Conservation (phyloP, 208 protist genomes). For the Trypanosomatidae sp. region DNA sequence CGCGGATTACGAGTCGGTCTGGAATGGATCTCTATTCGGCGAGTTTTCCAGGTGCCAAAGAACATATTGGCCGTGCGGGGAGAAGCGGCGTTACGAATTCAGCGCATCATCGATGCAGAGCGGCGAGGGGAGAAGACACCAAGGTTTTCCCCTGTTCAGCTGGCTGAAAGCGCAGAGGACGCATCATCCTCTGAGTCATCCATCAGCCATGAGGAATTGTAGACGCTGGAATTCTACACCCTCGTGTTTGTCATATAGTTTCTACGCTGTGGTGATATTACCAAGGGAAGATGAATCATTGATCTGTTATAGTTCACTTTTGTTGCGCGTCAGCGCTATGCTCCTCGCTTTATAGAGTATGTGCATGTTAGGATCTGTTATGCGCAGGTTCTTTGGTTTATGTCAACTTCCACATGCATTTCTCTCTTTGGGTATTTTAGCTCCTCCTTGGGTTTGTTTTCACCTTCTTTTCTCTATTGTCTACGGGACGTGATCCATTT, state of each 20-base stretch:
- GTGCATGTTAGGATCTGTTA: neutral
- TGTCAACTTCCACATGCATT: neutral
- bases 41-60: conserved; percentile 44
- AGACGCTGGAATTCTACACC: neutral
- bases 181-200: conserved; percentile 2
- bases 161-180: conserved; percentile 4
- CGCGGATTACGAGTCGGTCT: conserved; percentile 32
- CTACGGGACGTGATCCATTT: neutral
- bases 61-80: conserved; percentile 36
- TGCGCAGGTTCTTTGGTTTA: neutral
- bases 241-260: neutral
- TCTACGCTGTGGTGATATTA: neutral
- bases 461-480: neutral
- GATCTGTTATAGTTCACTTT: too few species aligned
- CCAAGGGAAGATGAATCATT: neutral
- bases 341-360: neutral
- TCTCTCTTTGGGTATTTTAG: neutral
- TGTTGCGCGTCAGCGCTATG: neutral
- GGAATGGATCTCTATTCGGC: conserved; percentile 45
- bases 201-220: neutral
- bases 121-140: conserved; percentile 21
- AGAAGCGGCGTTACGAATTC: conserved; percentile 13
- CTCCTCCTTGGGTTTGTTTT: neutral
- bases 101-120: conserved; percentile 27
- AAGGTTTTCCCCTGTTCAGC: conserved; percentile 12